A percentile compares a stretch with the other conserved stretches of the same genome.
These are phyloP conservation scores for Zymoseptoria pseudotritici DNA, from an alignment of 2,329 filamentous ascomycete species.

Conservation along the genomic window DNA sequence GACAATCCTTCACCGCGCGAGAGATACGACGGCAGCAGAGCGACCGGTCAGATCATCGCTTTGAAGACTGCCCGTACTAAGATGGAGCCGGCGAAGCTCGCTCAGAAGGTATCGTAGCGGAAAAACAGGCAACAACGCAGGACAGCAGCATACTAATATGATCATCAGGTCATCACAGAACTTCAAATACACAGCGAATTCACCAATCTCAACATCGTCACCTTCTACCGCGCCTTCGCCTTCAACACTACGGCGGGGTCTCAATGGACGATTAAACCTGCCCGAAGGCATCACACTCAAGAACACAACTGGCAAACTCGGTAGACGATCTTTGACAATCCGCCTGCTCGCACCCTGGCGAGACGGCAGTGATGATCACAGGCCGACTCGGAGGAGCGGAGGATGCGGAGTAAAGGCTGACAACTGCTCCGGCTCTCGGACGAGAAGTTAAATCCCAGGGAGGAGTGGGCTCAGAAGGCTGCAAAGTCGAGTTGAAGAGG, in stretches of 20 bases:
- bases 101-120: slow-evolving; percentile 59
- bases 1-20: slow-evolving; percentile 73
- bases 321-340: no score
- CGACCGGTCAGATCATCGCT: slow-evolving; percentile 61
- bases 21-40: slow-evolving; percentile 46
- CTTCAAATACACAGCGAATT: slow-evolving; percentile 98
- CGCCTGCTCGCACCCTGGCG: no score
- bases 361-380: no score
- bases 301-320: no score
- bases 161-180: slow-evolving; percentile 61
- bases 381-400: no score
- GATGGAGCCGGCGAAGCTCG: slow-evolving; percentile 71
- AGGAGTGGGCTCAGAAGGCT: no score
- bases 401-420: no score
- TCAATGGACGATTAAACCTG: no score
- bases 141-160: slow-evolving; percentile 2
- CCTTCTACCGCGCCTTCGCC: slow-evolving; percentile 89
- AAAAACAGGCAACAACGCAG: not conserved
- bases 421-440: no score
- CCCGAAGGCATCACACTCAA: no score
- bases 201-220: slow-evolving; percentile 89
- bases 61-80: slow-evolving; percentile 78
- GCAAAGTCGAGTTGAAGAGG: no score
- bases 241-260: slow-evolving; percentile 37
- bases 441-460: no score